Conservation (phyloP, 2,329 filamentous ascomycete species). For the Orbilia javanica region DNA sequence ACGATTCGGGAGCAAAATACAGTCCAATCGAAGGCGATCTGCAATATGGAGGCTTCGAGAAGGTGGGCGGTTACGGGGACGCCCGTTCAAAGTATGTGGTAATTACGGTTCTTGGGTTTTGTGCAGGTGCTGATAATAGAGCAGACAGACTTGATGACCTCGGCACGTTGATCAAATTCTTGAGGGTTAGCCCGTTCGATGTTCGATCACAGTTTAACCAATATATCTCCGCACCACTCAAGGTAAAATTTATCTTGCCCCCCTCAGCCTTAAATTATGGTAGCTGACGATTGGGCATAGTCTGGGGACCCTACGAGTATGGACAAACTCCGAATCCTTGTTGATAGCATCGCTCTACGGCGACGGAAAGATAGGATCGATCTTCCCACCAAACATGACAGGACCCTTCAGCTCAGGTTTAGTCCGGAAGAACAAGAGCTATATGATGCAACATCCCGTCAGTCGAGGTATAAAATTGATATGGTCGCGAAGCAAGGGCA, state of each 20-base stretch:
- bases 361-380: conserved; percentile 92
- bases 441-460: conserved; percentile 86
- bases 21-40: conserved; percentile 63
- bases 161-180: conserved; percentile 69
- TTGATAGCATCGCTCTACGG: conserved; percentile 93
- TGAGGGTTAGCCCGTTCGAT: conserved; percentile 67
- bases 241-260: conserved; percentile 86
- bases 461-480: conserved; percentile 82
- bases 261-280: conserved; percentile 90
- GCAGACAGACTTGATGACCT: conserved; percentile 78
- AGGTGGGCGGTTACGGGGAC: conserved; percentile 67
- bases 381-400: conserved; percentile 79
- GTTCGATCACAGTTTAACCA: conserved; percentile 66
- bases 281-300: conserved; percentile 65
- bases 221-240: conserved; percentile 76
- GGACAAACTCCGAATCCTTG: conserved; percentile 85
- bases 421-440: conserved; percentile 78
- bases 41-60: conserved; percentile 60
- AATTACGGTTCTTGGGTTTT: conserved; percentile 27
- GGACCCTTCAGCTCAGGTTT: conserved; percentile 79
- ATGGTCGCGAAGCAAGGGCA: conserved; percentile 76
- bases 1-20: conserved; percentile 64
- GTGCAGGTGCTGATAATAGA: conserved; percentile 9
- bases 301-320: conserved; percentile 81
- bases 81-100: conserved; percentile 65